phyloP scores from a whole-genome alignment of 441 rosid genomes.

The Erysimum pusillum region DNA sequence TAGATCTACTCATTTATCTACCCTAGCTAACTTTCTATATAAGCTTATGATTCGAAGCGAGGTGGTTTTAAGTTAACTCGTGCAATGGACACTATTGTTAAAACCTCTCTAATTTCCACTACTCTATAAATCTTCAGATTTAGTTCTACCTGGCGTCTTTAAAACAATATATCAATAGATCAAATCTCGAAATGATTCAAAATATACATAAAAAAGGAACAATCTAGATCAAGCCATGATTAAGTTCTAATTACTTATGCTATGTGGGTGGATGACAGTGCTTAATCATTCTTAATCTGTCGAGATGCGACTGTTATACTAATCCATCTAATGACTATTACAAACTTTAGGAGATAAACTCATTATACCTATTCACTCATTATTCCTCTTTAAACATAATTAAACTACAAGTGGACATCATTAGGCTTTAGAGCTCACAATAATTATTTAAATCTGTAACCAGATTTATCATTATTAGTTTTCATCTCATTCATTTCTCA shows the following conservation, averaged over 20 bases:
- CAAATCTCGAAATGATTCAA: conserved; percentile 27
- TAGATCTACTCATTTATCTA: neutral
- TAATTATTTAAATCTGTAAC: conserved; percentile 19
- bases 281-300: conserved; percentile 37
- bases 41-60: neutral
- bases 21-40: neutral
- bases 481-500: conserved; percentile 18
- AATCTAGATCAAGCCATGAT: conserved; percentile 7
- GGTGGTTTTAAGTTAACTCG: conserved; percentile 1
- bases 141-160: conserved; percentile 13
- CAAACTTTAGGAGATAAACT: conserved; percentile 11
- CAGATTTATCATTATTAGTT: conserved; percentile 30
- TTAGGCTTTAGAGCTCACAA: neutral
- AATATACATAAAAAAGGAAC: neutral
- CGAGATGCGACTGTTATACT: conserved; percentile 29
- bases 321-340: conserved; percentile 29
- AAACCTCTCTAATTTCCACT: no score
- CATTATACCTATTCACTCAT: conserved; percentile 19
- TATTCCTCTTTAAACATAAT: conserved; percentile 30
- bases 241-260: conserved; percentile 1
- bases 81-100: conserved; percentile 1
- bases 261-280: conserved; percentile 36
- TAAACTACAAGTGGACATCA: conserved; percentile 31
- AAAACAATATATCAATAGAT: conserved; percentile 12
- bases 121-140: conserved; percentile 12